Base-by-base conservation (phyloP, 139 green algal genomes). In the Chlorella vulgaris region DNA sequence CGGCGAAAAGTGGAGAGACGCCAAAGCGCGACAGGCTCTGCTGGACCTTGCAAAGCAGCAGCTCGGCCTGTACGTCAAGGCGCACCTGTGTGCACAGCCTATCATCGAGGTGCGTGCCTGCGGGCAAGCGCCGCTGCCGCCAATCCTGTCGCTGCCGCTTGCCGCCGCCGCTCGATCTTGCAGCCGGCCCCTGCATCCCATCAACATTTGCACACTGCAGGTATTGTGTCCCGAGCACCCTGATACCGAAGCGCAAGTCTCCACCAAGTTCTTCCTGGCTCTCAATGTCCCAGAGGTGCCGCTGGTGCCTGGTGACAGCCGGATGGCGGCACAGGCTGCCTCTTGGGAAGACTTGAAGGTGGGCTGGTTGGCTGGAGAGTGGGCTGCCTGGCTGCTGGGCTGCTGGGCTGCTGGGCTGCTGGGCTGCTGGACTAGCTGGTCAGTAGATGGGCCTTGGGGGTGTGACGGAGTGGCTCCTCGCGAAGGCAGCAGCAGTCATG, bases 241-340 rank as follows among this genome's bases (percentile, higher is more conserved):
- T 51, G 73, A 53, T 0, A 51, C 73, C 1, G 73, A 68, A 35
- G 26, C 73, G 7, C 8, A 21, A 15, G 36, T 7, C 24, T 47
- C 28, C 36, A 79, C 73, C 51, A 79, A 79, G 53, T 79, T 79
- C 35, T 79, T 79, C 53, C 33, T 79, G 53, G 73, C 73, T 33
- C 51, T 79, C 73, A 53, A 51, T 26, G 51, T 79, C 35, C 73
- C 53, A 19, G 73, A 79, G 53, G 2, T 26, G 33, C 35, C n/a
- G 24, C 35, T 67, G 51, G 53, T 19, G n/a, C 31, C 70, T n/a
- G n/a, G n/a, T 4, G 42, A 10, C 58, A 65, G 10, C 10, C 19
- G 10, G 10, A 21, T n/a, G 33, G 43, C 24, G 50, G n/a, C 21
- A 24, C 31, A 10, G 24, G 39, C 39, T 7, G 39, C 67, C 31